Evolutionary conservation across 805 yeast genomes (phyloP), one percentile per base, ranked within the genome.

Genomic region (Wickerhamiella cacticola): DNA sequence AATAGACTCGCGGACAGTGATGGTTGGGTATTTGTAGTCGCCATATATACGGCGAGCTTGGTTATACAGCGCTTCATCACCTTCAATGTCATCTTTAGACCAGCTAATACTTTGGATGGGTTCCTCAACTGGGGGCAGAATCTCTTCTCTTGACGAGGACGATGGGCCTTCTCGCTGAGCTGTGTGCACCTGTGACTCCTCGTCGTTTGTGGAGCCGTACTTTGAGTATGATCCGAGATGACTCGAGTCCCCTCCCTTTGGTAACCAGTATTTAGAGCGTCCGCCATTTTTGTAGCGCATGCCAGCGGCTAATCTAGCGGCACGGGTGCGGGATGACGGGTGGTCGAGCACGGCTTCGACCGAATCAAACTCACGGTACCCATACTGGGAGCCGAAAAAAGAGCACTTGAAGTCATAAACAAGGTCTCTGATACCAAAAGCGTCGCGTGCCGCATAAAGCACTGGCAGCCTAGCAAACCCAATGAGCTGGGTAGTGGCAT

Each of bases 331-430:
- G 0, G 83, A 73, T n/a, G 72, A 72, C 1, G 87, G 85, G 53
- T 79, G 87, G 42, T 61, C 65, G 24, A 80, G 70, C 39, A 75
- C 57, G 0, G 82, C 79, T 53, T 82, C 85, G 1, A 79, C 80
- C 0, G 95, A 78, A 60, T 88, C 95, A 65, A 87, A 89, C 49
- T 77, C 77, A 51, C 82, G 74, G 61, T 84, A 87, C 54, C 83
- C 85, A 60, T 92, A 89, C 46, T 72, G 71, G 48, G 77, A 79
- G 2, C 92, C 89, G 1, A 80, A 74, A 46, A 74, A 64, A 0
- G 94, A 76, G 42, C 72, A 67, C 55, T 73, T 76, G 60, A 88
- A 80, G 66, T 92, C 99, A 61, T 77, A 75, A 10, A 78, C 62
- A 46, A 92, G 69, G 63, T 92, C 99, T n/a, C 73, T 77, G 48